Evolutionary conservation across 495 filamentous ascomycete genomes (phyloP).

Genomic region (Barbatosphaeria neglecta): DNA sequence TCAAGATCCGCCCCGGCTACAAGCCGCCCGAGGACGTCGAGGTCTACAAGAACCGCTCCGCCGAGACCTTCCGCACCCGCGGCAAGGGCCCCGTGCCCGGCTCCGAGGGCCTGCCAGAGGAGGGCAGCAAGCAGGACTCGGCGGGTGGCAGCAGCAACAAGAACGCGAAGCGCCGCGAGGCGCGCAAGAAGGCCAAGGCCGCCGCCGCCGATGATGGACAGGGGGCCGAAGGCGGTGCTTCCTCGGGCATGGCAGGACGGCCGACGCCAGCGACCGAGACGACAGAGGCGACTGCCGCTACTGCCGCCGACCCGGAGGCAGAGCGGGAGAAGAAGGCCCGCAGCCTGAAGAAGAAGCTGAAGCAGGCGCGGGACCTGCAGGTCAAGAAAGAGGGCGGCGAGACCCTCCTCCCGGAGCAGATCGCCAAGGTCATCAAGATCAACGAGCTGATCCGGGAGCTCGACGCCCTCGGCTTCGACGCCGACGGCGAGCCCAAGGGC

Average conservation of each 20-base stretch:
- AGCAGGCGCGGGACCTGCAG: slow-evolving; percentile 81
- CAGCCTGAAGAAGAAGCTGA: slow-evolving; percentile 90
- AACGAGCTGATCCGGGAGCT: slow-evolving; percentile 85
- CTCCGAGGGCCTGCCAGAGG: slow-evolving; percentile 48
- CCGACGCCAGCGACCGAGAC: slow-evolving; percentile 2
- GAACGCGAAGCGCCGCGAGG: slow-evolving; percentile 87
- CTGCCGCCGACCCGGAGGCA: slow-evolving; percentile 47
- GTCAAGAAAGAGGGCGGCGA: slow-evolving; percentile 84
- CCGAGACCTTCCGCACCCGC: slow-evolving; percentile 74
- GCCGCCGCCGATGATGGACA: slow-evolving; percentile 25
- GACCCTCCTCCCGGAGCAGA: slow-evolving; percentile 78
- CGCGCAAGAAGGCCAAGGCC: slow-evolving; percentile 75
- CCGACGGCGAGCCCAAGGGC: slow-evolving; percentile 36
- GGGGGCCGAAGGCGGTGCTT: slow-evolving; percentile 19
- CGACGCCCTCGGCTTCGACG: slow-evolving; percentile 74
- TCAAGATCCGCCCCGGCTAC: slow-evolving; percentile 87
- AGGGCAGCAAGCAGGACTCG: slow-evolving; percentile 36
- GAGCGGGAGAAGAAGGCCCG: slow-evolving; percentile 89
- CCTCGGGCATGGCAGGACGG: slow-evolving; percentile 13
- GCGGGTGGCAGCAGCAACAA: slow-evolving; percentile 55
- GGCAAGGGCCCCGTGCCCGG: slow-evolving; percentile 68
- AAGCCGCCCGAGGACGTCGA: slow-evolving; percentile 92
- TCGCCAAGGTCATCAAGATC: slow-evolving; percentile 95
- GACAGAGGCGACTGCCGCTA: slow-evolving; percentile 12
- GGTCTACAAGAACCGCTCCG: slow-evolving; percentile 86